Evolutionary conservation across 148 eudicot genomes (phyloP), one percentile per base, ranked within the genome.

Genomic region (Vaccinium myrtillus): DNA sequence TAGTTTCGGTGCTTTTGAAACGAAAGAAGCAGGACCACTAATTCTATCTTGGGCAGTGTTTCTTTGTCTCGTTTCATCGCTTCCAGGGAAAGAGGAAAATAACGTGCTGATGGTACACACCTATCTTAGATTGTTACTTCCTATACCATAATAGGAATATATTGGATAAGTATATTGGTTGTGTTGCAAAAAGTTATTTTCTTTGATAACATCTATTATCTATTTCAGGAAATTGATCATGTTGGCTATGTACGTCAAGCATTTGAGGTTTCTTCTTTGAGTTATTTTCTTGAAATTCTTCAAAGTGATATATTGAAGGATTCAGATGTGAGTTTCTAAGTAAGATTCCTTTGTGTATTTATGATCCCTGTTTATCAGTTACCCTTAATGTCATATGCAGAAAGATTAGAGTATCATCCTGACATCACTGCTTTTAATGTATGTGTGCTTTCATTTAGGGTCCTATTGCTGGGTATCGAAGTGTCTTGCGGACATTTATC

Each of bases 1-100:
- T 81, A 88, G 82, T 83, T 86, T 91, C 55, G 91, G 89, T 87
- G 86, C 88, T 65, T 91, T 89, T 82, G 97, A 94, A 88, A 82
- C 79, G 32, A 94, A 90, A 88, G 99, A 96, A 89, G 92, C 87
- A 46, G 99, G 99, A 23, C 97, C 97, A 6, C 87, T 96, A 83
- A 87, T 96, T 86, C 91, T 96, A 75, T 85, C 97, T 9, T 96
- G 99, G 99, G 99, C 98, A 61, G 93, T 92, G 82, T 96, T 91
- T 89, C 95, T 96, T 74, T 96, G 99, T 86, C 93, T 96, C 73
- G 78, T 92, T 83, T 89, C 92, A 85, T 90, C 99, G 58, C 94
- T 95, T 87, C 94, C 97, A 61, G 91, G 87, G 75, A 92, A 90
- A 87, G 89, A 90, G 88, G 94, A 93, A 58, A 77, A 87, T 73